Percentiles rank a stretch among this genome's conserved stretches.
Evolutionary conservation across 78 protist species (phyloP).

Genomic region (Dictyostelium capitatum): DNA sequence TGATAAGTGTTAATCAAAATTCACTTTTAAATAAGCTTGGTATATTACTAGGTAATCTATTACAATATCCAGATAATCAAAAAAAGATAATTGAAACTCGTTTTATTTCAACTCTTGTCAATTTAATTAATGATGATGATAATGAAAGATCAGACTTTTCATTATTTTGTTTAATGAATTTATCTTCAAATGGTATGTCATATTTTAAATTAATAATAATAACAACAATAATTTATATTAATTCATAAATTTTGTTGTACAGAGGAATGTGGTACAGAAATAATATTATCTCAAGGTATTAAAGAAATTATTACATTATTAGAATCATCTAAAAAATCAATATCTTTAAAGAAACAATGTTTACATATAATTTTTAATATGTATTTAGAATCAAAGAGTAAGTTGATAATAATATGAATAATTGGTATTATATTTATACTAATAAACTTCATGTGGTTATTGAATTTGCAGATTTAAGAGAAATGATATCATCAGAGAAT

Average conservation of each 20-base stretch:
- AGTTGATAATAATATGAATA: too few species aligned
- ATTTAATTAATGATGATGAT: constrained; percentile 49
- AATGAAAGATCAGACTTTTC: constrained; percentile 62
- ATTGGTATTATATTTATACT: too few species aligned
- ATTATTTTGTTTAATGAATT: constrained; percentile 52
- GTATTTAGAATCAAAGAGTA: constrained; percentile 22
- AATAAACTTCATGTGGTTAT: too few species aligned
- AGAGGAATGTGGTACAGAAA: constrained; percentile 61
- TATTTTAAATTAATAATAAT: background rate
- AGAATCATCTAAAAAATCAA: background rate
- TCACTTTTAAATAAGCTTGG: constrained; percentile 23
- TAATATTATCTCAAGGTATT: constrained; percentile 53
- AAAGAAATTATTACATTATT: constrained; percentile 13
- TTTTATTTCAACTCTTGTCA: constrained; percentile 32
- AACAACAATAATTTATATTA: too few species aligned
- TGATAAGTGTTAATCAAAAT: constrained; percentile 39
- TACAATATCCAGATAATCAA: constrained; percentile 21
- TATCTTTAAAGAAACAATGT: constrained; percentile 38
- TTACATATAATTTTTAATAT: constrained; percentile 30
- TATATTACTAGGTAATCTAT: constrained; percentile 49
- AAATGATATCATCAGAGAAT: constrained; percentile 31
- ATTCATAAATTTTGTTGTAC: too few species aligned
- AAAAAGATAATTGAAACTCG: constrained; percentile 38
- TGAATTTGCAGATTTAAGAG: constrained; percentile 45
- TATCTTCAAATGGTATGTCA: constrained; percentile 44